Base-by-base conservation (phyloP, 78 protist genomes). In the Goniomonas avonlea region DNA sequence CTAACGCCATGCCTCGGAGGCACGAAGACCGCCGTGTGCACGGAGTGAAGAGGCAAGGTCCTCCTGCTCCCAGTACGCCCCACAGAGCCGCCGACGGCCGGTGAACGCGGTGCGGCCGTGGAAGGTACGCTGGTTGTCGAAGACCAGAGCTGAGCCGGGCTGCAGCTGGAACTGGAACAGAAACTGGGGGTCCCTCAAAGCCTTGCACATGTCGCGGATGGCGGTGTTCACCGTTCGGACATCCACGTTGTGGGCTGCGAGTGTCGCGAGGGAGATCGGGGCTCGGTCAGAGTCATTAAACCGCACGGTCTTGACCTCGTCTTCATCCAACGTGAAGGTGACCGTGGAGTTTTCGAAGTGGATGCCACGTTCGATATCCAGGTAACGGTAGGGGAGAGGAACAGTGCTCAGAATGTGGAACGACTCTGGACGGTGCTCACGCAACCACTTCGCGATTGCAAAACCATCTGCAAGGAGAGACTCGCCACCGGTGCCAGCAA, bases 111-210 rank as follows among this genome's bases (percentile, higher is more conserved):
- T 37, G n/a, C 87, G 37, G 31, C 80, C 82, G 61, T 83, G 87
- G 2, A 83, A 45, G 31, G 68, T 66, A 17, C 87, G 68, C 87
- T 73, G 58, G 81, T 83, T 83, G 77, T 83, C 78, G 39, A 83
- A 83, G 25, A 83, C 5, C 39, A 75, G 25, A 1, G 37, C 41
- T 11, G 47, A 77, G 34, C 87, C 87, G 2, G 87, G 87, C 17
- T 0, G 31, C 25, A 83, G 63, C 27, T 20, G 47, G 69, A 66
- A 76, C n/a, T 45, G 7, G 75, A 40, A 60, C 37, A 41, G 43
- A 73, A 31, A 38, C 9, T n/a, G 27, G 41, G 60, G 37, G 7
- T 73, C 82, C 13, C 63, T 13, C 45, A 60, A 2, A 20, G 38
- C n/a, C n/a, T n/a, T n/a, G n/a, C n/a, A n/a, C n/a, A n/a, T n/a